phyloP scores from a whole-genome alignment of 257 asterid species.

The Apocynum venetum region DNA sequence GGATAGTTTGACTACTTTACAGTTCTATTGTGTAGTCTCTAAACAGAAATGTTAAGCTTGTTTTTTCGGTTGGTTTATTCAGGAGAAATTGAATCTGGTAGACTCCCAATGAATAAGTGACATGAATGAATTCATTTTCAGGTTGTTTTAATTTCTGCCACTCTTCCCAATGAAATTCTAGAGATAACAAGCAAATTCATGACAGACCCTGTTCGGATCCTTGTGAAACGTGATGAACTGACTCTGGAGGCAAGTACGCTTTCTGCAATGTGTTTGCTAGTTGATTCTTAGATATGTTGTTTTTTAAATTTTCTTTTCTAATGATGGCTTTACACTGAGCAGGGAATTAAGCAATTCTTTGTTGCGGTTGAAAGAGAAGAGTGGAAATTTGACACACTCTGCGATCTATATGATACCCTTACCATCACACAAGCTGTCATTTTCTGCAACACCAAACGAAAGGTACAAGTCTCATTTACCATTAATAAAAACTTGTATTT shows the following conservation, averaged over 20 bases:
- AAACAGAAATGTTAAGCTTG: neutral
- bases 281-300: neutral
- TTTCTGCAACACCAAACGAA: conserved; percentile 91
- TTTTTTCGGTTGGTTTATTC: neutral
- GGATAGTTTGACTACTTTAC: too few relatives aligned
- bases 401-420: conserved; percentile 93
- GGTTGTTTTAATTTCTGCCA: conserved; percentile 94
- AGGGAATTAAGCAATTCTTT: conserved; percentile 98
- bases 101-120: neutral
- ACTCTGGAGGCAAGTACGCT: conserved; percentile 68
- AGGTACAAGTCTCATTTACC: conserved; percentile 41
- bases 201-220: conserved; percentile 98
- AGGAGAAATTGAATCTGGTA: neutral
- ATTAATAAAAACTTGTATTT: neutral
- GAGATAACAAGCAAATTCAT: conserved; percentile 97
- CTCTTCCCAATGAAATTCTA: conserved; percentile 95
- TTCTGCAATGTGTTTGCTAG: neutral
- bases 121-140: conserved; percentile 20
- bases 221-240: conserved; percentile 98
- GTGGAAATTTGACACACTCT: conserved; percentile 92
- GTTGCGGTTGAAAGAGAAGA: conserved; percentile 96
- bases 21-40: neutral
- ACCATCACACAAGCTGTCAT: conserved; percentile 97
- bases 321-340: conserved; percentile 11
- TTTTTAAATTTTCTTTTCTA: neutral